Evolutionary conservation across 495 filamentous ascomycete genomes (phyloP).

Genomic region (Rusavskia elegans): DNA sequence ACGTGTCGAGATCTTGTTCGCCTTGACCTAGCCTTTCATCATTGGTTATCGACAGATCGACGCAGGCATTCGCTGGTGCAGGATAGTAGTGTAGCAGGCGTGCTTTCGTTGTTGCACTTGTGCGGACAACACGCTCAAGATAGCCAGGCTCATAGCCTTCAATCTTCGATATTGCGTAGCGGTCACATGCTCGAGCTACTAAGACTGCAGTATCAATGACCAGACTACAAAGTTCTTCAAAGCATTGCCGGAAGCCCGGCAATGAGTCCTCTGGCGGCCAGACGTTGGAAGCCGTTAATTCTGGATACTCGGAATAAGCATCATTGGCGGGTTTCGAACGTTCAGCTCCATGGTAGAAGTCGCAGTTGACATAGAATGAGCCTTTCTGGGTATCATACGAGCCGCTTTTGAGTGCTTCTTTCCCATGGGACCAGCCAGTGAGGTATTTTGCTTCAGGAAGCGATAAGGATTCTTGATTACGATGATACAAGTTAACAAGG

Average conservation of each 20-base stretch:
- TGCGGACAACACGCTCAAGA: conserved; percentile 71
- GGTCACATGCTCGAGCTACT: conserved; percentile 77
- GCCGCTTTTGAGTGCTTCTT: conserved; percentile 83
- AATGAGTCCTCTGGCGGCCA: conserved; percentile 59
- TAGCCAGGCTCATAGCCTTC: conserved; percentile 58
- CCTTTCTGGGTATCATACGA: conserved; percentile 87
- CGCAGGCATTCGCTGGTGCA: conserved; percentile 20
- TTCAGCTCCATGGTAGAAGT: conserved; percentile 62
- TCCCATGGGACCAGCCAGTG: conserved; percentile 67
- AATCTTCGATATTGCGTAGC: conserved; percentile 65
- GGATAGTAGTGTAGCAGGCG: conserved; percentile 90
- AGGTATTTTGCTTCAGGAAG: conserved; percentile 15
- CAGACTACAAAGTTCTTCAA: conserved; percentile 63
- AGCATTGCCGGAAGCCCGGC: conserved; percentile 52
- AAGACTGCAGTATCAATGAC: conserved; percentile 81
- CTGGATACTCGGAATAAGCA: conserved; percentile 41
- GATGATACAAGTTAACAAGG: background rate
- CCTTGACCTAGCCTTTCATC: conserved; percentile 11
- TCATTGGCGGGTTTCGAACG: conserved; percentile 44
- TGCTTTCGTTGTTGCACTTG: conserved; percentile 79
- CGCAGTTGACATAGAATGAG: conserved; percentile 92
- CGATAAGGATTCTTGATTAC: background rate
- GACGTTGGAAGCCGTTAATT: conserved; percentile 61
- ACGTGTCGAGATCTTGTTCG: conserved; percentile 58
- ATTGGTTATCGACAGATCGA: background rate